Base-by-base conservation (phyloP, 2,329 filamentous ascomycete species). In the Neoscytalidium dimidiatum region DNA sequence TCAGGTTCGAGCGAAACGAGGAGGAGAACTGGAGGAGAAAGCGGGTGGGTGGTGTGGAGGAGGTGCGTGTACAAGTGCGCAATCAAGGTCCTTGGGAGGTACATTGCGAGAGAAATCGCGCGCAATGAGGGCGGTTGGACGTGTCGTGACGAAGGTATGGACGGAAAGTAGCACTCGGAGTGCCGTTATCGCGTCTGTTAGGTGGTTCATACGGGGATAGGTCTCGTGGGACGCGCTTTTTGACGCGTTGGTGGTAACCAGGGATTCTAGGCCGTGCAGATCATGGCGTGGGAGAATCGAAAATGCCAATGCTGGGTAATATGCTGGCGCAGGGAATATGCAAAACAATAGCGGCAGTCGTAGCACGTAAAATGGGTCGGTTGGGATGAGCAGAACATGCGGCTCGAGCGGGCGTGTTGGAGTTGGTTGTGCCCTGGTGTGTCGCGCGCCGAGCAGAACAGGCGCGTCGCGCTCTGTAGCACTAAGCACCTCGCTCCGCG, bases 1-100 rank as follows among this genome's bases (percentile, higher is more conserved):
- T 99, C 95, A 64, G 95, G 93, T 74, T 97, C 94, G 75, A 98
- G 91, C 38, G 94, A 92, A 69, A 94, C 94, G 64, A 99, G 90
- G 68, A 99, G 88, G 28, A 98, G 85, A 62, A 98, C 92, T 0
- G 94, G 94, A 43, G 94, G 91, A 19, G 93, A 95, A 60, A 94
- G 87, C n/a, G 94, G 90, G 75, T 97, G 92, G 69, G 94, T 90
- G 49, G 91, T 91, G 77, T 87, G 88, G 77, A 96, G 88, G 64
- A 99, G 90, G 79, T 97, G 91, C 66, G 87, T 86, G 83, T 99
- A 99, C 72, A 98, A 88, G 72, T 94, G 94, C 57, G 93, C 92
- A 75, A 98, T 91, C 69, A 97, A 85, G 69, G 87, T 86, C 69
- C 95, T 92, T 74, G 94, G 95, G 68, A 99, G 90, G 89, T 97